Percentiles rank a stretch among this genome's conserved stretches.
Evolutionary conservation across 1,139 yeast genomes (phyloP).

Genomic region (Blastobotrys elegans): DNA sequence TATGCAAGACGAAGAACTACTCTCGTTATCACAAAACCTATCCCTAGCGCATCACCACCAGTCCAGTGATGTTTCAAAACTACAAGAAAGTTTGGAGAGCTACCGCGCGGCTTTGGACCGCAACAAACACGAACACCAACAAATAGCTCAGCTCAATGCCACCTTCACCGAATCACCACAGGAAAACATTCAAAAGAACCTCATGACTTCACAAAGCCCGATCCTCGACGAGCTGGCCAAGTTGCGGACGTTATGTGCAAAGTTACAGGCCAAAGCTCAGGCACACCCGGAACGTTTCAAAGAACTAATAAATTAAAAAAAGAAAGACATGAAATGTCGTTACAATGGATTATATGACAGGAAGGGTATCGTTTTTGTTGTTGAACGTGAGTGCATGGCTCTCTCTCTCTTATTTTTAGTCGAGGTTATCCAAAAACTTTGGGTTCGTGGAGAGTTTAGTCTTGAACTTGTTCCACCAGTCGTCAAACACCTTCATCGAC

Average conservation of each 20-base stretch:
- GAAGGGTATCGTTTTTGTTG: not conserved
- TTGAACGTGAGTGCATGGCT: no score
- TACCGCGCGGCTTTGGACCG: slow-evolving; percentile 2
- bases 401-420: slow-evolving; percentile 15
- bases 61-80: not conserved
- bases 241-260: slow-evolving; percentile 14
- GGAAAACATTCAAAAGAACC: slow-evolving; percentile 14
- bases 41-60: not conserved
- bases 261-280: slow-evolving; percentile 13
- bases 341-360: not conserved
- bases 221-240: slow-evolving; percentile 16
- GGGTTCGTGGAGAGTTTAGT: slow-evolving; percentile 74
- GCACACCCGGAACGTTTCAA: not conserved
- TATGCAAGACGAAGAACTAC: slow-evolving; percentile 8
- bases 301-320: not conserved
- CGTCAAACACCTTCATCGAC: slow-evolving; percentile 82
- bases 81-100: slow-evolving; percentile 2
- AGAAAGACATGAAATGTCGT: not conserved
- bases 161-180: slow-evolving; percentile 12
- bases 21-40: slow-evolving; percentile 1
- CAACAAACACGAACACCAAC: slow-evolving; percentile 3
- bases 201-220: slow-evolving; percentile 13
- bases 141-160: not conserved
- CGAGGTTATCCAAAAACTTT: slow-evolving; percentile 56
- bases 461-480: slow-evolving; percentile 94